Base-by-base conservation (phyloP, 371 early-diverging fungal species). In the Apophysomyces elegans region DNA sequence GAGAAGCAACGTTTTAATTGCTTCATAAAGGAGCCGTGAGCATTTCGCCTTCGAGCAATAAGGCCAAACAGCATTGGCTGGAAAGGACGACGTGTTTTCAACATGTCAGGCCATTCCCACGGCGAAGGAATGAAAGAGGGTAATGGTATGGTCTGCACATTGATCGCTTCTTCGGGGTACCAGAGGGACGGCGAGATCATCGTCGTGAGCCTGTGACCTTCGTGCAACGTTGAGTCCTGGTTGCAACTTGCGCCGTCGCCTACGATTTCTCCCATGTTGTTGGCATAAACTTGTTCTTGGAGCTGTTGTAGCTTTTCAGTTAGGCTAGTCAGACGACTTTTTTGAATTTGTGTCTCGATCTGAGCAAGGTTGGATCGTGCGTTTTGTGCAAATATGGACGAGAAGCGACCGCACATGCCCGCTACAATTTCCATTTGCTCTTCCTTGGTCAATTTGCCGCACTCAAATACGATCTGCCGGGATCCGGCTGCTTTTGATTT, bases 61-160 rank as follows among this genome's bases (percentile, higher is more conserved):
- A 74, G 32, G 9, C 74, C 74, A 59, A 74, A 68, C 7, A 74
- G 54, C 26, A 69, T 26, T 16, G 74, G 68, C 18, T 65, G 35
- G 43, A 70, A 74, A 5, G 74, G 74, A 39, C 38, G 63, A 11
- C 70, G 67, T 14, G 61, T 63, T 44, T 74, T 67, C 37, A 74
- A 58, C 4, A 74, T 66, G 60, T 67, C 68, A 39, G 74, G 66
- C 70, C 67, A 70, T 61, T 74, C 63, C 74, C 74, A 74, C 5
- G 70, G 70, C 37, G 74, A 62, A 11, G 70, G 74, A 2, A 63
- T 61, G 62, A 74, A 74, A 11, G 62, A 69, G 12, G 74, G 74
- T 32, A 65, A 66, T 9, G 69, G 67, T 41, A 65, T 61, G 59
- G 43, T 56, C n/a, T 69, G 65, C 5, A 69, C 21, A 13, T 39